Conservation (phyloP, 345 rosid genomes). For the Acer saccharum region DNA sequence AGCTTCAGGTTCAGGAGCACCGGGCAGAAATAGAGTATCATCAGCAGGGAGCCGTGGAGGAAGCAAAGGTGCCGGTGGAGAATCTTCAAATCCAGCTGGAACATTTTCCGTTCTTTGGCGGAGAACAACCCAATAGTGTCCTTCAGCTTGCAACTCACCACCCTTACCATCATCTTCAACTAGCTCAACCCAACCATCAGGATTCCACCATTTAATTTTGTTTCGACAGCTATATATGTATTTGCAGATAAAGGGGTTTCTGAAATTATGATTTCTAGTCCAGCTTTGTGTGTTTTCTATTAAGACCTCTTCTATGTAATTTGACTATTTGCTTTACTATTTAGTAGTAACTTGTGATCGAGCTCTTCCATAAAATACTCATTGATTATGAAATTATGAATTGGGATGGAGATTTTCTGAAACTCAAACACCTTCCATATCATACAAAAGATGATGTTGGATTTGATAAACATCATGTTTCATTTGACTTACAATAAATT, state of each 20-base stretch:
- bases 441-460: no score
- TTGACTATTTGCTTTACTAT: background rate
- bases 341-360: no score
- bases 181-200: constrained; percentile 66
- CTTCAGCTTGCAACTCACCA: constrained; percentile 72
- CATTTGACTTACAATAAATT: constrained; percentile 45
- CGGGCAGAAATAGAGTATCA: constrained; percentile 52
- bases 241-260: background rate
- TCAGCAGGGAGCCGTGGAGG: constrained; percentile 47
- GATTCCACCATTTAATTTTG: constrained; percentile 23
- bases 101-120: constrained; percentile 56
- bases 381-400: no score
- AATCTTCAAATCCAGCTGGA: constrained; percentile 49
- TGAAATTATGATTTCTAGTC: background rate
- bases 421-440: no score
- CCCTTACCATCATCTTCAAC: constrained; percentile 69
- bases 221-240: background rate
- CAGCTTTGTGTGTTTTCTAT: background rate
- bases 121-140: constrained; percentile 58
- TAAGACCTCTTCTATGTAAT: background rate
- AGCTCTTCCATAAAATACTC: no score
- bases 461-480: constrained; percentile 30
- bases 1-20: constrained; percentile 47
- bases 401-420: no score
- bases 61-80: constrained; percentile 46